These are phyloP conservation scores for Apiospora malaysiana DNA, from an alignment of 2,329 filamentous ascomycete genomes.

Conservation along the genomic window DNA sequence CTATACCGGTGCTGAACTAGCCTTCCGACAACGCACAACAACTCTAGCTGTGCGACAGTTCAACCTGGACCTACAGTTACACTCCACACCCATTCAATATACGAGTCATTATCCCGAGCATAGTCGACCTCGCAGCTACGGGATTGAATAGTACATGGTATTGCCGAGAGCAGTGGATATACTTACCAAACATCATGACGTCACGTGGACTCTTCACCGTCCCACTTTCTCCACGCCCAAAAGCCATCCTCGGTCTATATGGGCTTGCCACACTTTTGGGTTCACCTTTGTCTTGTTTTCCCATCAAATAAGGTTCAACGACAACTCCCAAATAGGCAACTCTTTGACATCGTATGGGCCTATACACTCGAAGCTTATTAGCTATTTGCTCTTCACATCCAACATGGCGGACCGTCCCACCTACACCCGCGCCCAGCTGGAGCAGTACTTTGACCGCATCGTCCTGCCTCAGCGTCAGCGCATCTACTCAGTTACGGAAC, in stretches of 20 bases:
- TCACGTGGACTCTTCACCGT: background rate
- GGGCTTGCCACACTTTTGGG: background rate
- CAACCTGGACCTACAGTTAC: fast-evolving
- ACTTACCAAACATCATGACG: background rate
- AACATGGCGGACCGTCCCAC: conserved; percentile 31
- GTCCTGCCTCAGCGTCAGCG: conserved; percentile 27
- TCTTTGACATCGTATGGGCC: background rate
- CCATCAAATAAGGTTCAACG: background rate
- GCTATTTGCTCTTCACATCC: background rate
- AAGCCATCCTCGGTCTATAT: background rate
- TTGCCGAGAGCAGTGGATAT: background rate
- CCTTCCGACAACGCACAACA: background rate
- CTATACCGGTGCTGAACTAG: background rate
- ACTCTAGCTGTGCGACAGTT: background rate
- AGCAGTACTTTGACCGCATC: conserved; percentile 33
- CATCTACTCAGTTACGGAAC: conserved; percentile 23
- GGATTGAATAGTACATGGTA: background rate
- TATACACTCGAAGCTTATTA: background rate
- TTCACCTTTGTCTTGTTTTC: background rate
- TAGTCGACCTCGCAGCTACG: background rate
- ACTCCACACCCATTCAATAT: background rate
- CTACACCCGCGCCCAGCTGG: conserved; percentile 29
- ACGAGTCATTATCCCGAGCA: background rate
- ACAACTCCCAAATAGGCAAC: background rate
- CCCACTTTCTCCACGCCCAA: background rate